Evolutionary conservation across 768 basidiomycete species (phyloP), one percentile per base, ranked within the genome.

Genomic region (Suillus fuscotomentosus): DNA sequence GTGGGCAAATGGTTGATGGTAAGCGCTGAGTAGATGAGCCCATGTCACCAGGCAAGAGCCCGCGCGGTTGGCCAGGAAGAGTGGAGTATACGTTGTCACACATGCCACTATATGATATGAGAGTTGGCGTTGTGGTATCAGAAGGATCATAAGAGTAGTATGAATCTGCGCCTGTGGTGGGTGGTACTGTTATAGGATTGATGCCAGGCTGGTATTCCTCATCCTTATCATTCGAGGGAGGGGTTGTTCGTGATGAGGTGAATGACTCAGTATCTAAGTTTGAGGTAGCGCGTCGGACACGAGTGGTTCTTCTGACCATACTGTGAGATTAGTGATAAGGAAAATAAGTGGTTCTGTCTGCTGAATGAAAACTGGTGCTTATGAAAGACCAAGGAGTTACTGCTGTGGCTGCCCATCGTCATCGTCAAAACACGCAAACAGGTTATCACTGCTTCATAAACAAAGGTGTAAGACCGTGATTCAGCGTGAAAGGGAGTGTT

Each of bases 1-100:
- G 60, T 6, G 73, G 70, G 24, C 59, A 34, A 38, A 73, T 65
- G 3, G 42, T 60, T 7, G 64, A 24, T 5, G 73, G 73, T 14
- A 76, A 60, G 7, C 1, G 63, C 15, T 48, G 63, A 13, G 38
- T 24, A 6, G 6, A 22, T 51, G 55, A 51, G 39, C 9, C 36
- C 3, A 10, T 41, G 24, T 5, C 24, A 53, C 62, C n/a, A 20
- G 43, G 36, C 1, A 14, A 60, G 5, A 57, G 34, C 38, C 55
- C 43, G 43, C 60, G 67, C 62, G 67, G 63, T 34, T 50, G 48
- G 38, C 59, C 63, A 24, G 62, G 65, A 38, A 70, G 57, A 2
- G 38, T 22, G 5, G 69, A 68, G n/a, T 67, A 70, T 60, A 54
- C 50, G 60, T 65, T 34, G 8, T 70, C 65, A 3, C 60, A 42